Percentiles rank a stretch among this genome's conserved stretches.
Conservation (phyloP, 441 rosid species). For the Erodium chrysanthum region DNA sequence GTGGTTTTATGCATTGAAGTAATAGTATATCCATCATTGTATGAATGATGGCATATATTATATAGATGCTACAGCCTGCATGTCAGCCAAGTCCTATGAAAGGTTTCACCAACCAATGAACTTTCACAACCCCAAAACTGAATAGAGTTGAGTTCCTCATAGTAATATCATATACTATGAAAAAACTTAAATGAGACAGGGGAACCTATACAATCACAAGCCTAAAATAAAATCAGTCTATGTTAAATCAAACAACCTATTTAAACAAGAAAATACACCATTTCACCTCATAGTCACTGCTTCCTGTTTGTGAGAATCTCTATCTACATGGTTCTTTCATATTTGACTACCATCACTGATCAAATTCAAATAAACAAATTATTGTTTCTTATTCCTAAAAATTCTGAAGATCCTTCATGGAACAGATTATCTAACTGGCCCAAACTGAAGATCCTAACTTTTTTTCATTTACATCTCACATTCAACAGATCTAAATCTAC, state of each 20-base stretch:
- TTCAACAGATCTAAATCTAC: conserved; percentile 1
- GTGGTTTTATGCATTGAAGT: background rate
- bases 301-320: background rate
- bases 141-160: background rate
- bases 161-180: background rate
- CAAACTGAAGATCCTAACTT: background rate
- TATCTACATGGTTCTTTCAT: background rate
- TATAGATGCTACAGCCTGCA: background rate
- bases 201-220: too few species aligned
- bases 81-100: background rate
- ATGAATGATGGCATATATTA: background rate
- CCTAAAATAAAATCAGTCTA: background rate
- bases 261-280: background rate
- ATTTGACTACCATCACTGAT: background rate
- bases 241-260: background rate
- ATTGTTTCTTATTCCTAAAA: background rate
- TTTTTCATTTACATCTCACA: background rate
- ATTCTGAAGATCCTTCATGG: background rate
- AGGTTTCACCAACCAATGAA: background rate
- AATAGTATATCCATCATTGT: too few species aligned
- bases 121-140: background rate
- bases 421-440: background rate
- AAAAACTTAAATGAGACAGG: background rate
- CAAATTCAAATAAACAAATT: background rate
- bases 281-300: background rate